A percentile compares a stretch with the other conserved stretches of the same genome.
phyloP scores from a whole-genome alignment of 2,329 filamentous ascomycete genomes.

The Penicillium concentricum region DNA sequence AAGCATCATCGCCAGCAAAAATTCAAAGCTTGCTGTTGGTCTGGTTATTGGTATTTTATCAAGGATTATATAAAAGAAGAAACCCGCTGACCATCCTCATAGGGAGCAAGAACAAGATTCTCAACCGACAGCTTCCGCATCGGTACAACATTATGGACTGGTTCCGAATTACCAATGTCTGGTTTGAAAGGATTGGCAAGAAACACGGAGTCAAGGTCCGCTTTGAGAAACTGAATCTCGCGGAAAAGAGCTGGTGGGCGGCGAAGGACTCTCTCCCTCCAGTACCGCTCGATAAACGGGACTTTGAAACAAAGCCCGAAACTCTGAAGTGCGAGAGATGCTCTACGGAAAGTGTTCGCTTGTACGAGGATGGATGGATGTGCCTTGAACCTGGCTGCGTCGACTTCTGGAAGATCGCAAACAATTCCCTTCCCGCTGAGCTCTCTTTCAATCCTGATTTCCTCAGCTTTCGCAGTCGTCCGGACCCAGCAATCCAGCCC shows the following conservation, averaged over 20 bases:
- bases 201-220: slow-evolving; percentile 57
- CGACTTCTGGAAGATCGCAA: slow-evolving; percentile 55
- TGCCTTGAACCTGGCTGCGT: slow-evolving; percentile 56
- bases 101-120: slow-evolving; percentile 54
- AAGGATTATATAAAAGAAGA: accelerated
- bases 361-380: slow-evolving; percentile 55
- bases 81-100: slow-evolving; percentile 24
- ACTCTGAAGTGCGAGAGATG: slow-evolving; percentile 45
- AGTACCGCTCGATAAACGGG: slow-evolving; percentile 30
- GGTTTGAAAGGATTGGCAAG: slow-evolving; percentile 57
- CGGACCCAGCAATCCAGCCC: slow-evolving; percentile 37
- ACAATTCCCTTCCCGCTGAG: slow-evolving; percentile 26
- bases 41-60: slow-evolving; percentile 52
- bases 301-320: slow-evolving; percentile 26
- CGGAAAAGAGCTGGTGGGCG: slow-evolving; percentile 60
- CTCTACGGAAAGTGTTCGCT: slow-evolving; percentile 27
- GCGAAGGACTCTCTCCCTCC: slow-evolving; percentile 32
- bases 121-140: slow-evolving; percentile 53
- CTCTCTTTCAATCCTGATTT: slow-evolving; percentile 58
- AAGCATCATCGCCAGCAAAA: slow-evolving; percentile 49
- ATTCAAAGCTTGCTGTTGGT: slow-evolving; percentile 52
- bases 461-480: slow-evolving; percentile 53
- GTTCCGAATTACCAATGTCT: slow-evolving; percentile 68
- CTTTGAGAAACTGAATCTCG: slow-evolving; percentile 62
- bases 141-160: slow-evolving; percentile 66